These are phyloP conservation scores for Rhytidhysteron rufulum DNA, from an alignment of 2,329 filamentous ascomycete species.

Conservation along the genomic window DNA sequence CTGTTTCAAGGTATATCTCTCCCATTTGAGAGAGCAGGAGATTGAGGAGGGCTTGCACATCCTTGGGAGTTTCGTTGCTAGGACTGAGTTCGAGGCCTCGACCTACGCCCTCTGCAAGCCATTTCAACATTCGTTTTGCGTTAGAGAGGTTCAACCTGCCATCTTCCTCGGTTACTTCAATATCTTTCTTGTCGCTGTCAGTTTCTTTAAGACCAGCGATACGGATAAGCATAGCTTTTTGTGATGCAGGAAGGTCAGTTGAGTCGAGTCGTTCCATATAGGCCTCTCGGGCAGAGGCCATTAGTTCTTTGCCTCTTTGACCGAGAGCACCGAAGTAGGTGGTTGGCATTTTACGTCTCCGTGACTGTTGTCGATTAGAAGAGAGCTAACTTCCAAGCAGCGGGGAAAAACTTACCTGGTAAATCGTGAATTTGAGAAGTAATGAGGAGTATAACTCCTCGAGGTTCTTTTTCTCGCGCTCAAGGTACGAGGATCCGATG, in stretches of 20 bases:
- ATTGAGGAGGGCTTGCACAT: slow-evolving; percentile 79
- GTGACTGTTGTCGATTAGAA: slow-evolving; percentile 43
- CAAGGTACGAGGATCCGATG: slow-evolving; percentile 62
- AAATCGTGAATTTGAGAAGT: slow-evolving; percentile 95
- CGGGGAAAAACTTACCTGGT: slow-evolving; percentile 55
- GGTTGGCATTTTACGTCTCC: slow-evolving; percentile 80
- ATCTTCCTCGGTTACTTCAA: slow-evolving; percentile 87
- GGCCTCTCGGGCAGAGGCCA: slow-evolving; percentile 83
- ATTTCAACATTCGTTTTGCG: slow-evolving; percentile 97
- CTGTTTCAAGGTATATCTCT: slow-evolving; percentile 69
- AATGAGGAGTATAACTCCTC: slow-evolving; percentile 86
- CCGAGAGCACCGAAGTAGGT: slow-evolving; percentile 91
- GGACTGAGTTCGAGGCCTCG: slow-evolving; percentile 87
- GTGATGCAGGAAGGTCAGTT: slow-evolving; percentile 79
- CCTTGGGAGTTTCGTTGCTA: slow-evolving; percentile 85
- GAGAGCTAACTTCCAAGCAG: slow-evolving; percentile 12
- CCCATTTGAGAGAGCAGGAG: slow-evolving; percentile 85
- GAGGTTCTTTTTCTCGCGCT: slow-evolving; percentile 62
- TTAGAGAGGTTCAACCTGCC: slow-evolving; percentile 77
- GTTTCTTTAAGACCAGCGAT: slow-evolving; percentile 79
- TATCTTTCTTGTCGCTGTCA: slow-evolving; percentile 73
- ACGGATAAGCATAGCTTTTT: slow-evolving; percentile 84
- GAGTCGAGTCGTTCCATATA: slow-evolving; percentile 88
- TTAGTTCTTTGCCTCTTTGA: slow-evolving; percentile 82
- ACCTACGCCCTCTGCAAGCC: slow-evolving; percentile 92